Evolutionary conservation across 805 yeast species (phyloP).

Genomic region (Ogataea pini): DNA sequence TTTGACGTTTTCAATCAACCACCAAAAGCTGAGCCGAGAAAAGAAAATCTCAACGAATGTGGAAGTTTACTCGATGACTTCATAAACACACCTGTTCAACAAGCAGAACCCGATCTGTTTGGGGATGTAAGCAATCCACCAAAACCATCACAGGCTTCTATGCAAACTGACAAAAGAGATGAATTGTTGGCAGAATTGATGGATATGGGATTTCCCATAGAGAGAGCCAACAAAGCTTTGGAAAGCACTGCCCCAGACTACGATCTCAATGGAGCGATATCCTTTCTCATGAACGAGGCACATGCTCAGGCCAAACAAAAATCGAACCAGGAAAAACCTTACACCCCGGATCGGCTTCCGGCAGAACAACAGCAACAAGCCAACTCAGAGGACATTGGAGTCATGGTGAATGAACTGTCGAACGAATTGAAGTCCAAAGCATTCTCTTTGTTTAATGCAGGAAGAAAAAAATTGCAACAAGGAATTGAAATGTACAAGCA

Average conservation of each 20-base stretch:
- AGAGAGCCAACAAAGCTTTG: slow-evolving; percentile 61
- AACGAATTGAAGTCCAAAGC: slow-evolving; percentile 60
- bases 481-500: slow-evolving; percentile 60
- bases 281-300: slow-evolving; percentile 61
- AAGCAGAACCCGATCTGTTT: neutral
- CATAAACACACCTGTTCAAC: neutral
- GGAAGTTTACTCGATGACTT: slow-evolving; percentile 6
- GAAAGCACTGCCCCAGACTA: slow-evolving; percentile 50
- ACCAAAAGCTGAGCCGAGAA: neutral
- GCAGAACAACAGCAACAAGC: neutral
- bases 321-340: slow-evolving; percentile 4
- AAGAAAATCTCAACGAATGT: neutral
- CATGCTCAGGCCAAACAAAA: slow-evolving; percentile 37
- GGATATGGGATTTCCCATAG: slow-evolving; percentile 77
- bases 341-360: neutral
- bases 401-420: slow-evolving; percentile 54
- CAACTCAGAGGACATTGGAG: slow-evolving; percentile 37
- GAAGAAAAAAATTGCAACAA: slow-evolving; percentile 59
- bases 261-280: slow-evolving; percentile 66
- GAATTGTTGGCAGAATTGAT: slow-evolving; percentile 63
- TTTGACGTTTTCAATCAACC: slow-evolving; percentile 25
- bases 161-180: slow-evolving; percentile 37
- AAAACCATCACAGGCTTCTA: neutral
- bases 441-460: slow-evolving; percentile 55
- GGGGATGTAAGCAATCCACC: too few species aligned